Conservation (phyloP, 768 basidiomycete genomes). For the Goffeauzyma gilvescens region DNA sequence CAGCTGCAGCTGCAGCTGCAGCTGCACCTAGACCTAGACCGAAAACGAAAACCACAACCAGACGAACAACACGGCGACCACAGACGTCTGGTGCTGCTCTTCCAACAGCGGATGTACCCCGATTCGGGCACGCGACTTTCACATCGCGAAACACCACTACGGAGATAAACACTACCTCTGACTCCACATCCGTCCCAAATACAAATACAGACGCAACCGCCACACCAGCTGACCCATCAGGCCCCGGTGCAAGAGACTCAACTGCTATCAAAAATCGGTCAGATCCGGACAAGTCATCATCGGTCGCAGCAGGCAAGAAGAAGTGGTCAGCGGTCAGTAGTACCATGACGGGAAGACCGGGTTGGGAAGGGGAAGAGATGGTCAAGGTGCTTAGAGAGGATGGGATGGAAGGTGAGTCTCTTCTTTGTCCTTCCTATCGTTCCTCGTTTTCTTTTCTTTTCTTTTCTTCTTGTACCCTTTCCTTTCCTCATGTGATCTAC, state of each 20-base stretch:
- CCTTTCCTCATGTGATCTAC: no score
- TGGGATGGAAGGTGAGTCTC: conserved; percentile 27
- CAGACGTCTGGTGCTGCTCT: background rate
- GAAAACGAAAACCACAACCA: background rate
- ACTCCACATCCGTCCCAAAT: no score
- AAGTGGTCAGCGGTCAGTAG: background rate
- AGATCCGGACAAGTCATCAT: background rate
- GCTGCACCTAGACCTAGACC: background rate
- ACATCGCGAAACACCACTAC: background rate
- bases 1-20: background rate
- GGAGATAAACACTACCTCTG: no score
- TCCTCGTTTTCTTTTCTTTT: no score
- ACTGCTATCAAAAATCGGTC: background rate
- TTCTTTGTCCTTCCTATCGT: no score
- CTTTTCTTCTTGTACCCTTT: no score
- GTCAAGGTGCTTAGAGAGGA: conserved; percentile 21
- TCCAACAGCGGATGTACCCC: background rate
- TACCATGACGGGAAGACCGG: conserved; percentile 16
- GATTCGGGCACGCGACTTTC: background rate
- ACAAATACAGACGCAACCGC: no score
- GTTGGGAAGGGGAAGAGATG: conserved; percentile 31
- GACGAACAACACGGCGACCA: background rate
- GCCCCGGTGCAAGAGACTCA: background rate
- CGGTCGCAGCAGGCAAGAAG: background rate
- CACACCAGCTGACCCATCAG: no score